Base-by-base conservation (phyloP, 2,329 filamentous ascomycete genomes). In the Monilinia laxa region DNA sequence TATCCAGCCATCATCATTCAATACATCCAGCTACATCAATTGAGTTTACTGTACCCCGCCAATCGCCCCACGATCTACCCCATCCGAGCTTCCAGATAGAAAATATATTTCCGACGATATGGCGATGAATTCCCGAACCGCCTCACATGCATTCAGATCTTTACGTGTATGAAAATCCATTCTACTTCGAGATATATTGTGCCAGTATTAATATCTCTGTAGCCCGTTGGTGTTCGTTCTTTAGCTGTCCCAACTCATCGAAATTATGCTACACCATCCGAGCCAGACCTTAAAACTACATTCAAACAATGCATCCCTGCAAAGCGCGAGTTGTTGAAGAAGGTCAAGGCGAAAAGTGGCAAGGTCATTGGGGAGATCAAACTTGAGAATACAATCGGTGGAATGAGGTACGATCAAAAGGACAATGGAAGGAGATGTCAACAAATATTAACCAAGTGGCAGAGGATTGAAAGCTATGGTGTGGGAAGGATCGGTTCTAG, bases 401-500 rank as follows among this genome's bases (percentile, higher is more conserved):
- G 95, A 76, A 98, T 98, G 95, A 91, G 93, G 81, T 85, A 79
- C 23, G 71, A 42, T 38, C 42, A 25, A 45, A 23, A 35, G 11
- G 7, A n/a, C 53, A 65, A 42, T 45, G 54, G n/a, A 28, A 38
- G 35, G 28, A 3, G 20, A 23, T 2, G 49, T 25, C 16, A 5
- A 10, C 20, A 49, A n/a, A 51, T 18, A 38, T 68, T 76, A 65
- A 76, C 68, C 53, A 20, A 28, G 45, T 14, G n/a, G 49, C 68
- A 85, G 83, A 80, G 94, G 94, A 51, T 86, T 99, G 73, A 97
- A 97, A 82, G 91, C 93, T 73, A 97, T 99, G 93, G 86, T 99
- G 65, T 99, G 95, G 95, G 95, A 99, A 80, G 95, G 95, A 57
- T 97, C 93, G 14, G 94, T 98, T 31, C 88, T 99, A 60, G 95